Base-by-base conservation (phyloP, 2,329 filamentous ascomycete genomes). In the Colletotrichum filicis region DNA sequence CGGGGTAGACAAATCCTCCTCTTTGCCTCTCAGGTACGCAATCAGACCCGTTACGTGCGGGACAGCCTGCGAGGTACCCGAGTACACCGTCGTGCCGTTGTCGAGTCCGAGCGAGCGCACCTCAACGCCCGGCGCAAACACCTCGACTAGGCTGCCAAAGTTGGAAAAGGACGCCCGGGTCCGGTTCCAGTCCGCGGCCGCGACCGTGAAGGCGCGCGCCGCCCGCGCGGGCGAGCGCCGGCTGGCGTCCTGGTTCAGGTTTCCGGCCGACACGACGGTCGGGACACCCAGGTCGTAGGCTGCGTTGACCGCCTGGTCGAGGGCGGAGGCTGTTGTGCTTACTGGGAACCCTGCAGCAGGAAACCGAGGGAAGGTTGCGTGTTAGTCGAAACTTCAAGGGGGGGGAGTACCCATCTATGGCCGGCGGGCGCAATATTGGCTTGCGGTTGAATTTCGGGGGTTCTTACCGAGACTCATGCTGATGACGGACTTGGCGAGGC, bases 191-290 rank as follows among this genome's bases (percentile, higher is more conserved):
- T 85, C 83, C 49, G 85, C 83, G 65, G 88, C 86, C 3, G 86
- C 88, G 14, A 90, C 88, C 0, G 88, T 90, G 75, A 89, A 81
- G 60, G 87, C 88, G 30, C 80, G 79, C 11, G 84, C 76, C 16
- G 85, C 84, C 0, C 85, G 86, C 1, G 87, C 87, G 0, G 88
- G 88, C 0, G 87, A 90, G 53, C 78, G 81, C 73, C 80, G 78
- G 5, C 11, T 37, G 14, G 59, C 69, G 28, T 61, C 46, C 57
- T 78, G 81, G 75, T 81, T 79, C 4, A 77, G 53, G 77, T 90
- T 91, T 16, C 89, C 89, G 16, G 89, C 88, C 5, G 89, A 88
- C 1, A 89, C 88, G 37, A 87, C 85, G 1, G 87, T 83, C 62
- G 88, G 83, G 24, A 91, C 80, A 22, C 88, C 88, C 1, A 79